phyloP scores from a whole-genome alignment of 2,329 filamentous ascomycete species.

The Colletotrichum chlorophyti region DNA sequence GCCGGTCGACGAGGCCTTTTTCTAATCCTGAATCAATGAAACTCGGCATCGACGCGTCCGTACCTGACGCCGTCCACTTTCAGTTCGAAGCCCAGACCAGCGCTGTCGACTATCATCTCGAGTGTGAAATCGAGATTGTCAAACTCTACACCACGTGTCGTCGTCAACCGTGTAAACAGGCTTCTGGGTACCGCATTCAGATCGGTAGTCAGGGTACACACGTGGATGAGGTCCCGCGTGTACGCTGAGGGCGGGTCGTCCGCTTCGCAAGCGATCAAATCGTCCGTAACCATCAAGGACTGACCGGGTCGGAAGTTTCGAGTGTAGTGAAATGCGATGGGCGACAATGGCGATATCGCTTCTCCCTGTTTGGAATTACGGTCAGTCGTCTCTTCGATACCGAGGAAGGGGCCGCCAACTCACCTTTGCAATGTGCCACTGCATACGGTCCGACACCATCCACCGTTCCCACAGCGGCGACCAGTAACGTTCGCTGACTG shows the following conservation, averaged over 20 bases:
- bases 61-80: conserved; percentile 81
- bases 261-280: conserved; percentile 77
- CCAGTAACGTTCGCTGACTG: conserved; percentile 78
- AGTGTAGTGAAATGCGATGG: conserved; percentile 85
- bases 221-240: conserved; percentile 69
- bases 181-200: conserved; percentile 76
- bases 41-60: conserved; percentile 79
- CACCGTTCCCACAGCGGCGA: conserved; percentile 80
- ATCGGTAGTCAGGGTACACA: conserved; percentile 83
- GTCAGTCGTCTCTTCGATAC: conserved; percentile 1
- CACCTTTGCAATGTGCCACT: conserved; percentile 84
- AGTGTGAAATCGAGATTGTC: conserved; percentile 83
- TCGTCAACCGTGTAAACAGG: conserved; percentile 77
- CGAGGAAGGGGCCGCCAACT: conserved; percentile 31
- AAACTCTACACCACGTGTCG: conserved; percentile 81
- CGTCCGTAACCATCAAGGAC: conserved; percentile 79
- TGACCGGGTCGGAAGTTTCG: conserved; percentile 83
- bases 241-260: conserved; percentile 70
- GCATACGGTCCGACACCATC: conserved; percentile 86
- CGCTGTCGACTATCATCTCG: conserved; percentile 83
- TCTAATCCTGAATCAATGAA: conserved; percentile 59
- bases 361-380: conserved; percentile 61
- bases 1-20: not conserved
- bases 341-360: conserved; percentile 74
- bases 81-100: conserved; percentile 77